Conservation (phyloP, 768 basidiomycete genomes). For the Melanogaster broomeanus region DNA sequence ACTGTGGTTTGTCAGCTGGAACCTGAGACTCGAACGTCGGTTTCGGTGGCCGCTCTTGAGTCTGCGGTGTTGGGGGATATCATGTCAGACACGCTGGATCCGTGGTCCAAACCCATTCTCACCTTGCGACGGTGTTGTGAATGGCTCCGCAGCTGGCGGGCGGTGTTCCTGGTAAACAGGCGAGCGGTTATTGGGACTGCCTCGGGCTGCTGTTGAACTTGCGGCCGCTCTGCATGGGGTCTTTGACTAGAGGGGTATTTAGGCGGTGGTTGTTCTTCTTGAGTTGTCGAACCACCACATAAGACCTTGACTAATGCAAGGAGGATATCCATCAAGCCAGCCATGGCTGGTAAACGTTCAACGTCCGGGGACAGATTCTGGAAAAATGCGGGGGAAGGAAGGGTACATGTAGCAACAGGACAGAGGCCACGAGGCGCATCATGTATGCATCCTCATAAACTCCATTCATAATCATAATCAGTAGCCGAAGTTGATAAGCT, state of each 20-base stretch:
- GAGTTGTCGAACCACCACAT: slow-evolving; percentile 23
- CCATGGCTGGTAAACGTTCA: slow-evolving; percentile 12
- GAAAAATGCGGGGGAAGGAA: neutral
- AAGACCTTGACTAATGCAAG: slow-evolving; percentile 20
- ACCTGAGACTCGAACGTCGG: slow-evolving; percentile 12
- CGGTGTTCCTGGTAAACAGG: neutral
- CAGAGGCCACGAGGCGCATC: too few species aligned
- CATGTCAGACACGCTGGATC: neutral
- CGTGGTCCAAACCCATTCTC: neutral
- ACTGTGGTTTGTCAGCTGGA: slow-evolving; percentile 7
- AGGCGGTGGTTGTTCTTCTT: slow-evolving; percentile 11
- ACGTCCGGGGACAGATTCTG: neutral
- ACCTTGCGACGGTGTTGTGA: slow-evolving; percentile 13
- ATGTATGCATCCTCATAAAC: too few species aligned
- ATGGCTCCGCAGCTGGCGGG: neutral
- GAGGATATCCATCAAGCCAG: slow-evolving; percentile 27
- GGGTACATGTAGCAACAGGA: too few species aligned
- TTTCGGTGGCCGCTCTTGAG: slow-evolving; percentile 16
- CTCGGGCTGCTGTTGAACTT: slow-evolving; percentile 6
- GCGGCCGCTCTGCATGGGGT: slow-evolving; percentile 11
- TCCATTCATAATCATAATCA: too few species aligned
- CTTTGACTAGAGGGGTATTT: slow-evolving; percentile 1
- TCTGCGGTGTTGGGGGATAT: neutral
- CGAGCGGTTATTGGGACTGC: neutral
- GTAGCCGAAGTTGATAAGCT: too few species aligned